Evolutionary conservation across 2,329 filamentous ascomycete species (phyloP), one percentile per base, ranked within the genome.

Genomic region (Sarocladiaceae sp.): DNA sequence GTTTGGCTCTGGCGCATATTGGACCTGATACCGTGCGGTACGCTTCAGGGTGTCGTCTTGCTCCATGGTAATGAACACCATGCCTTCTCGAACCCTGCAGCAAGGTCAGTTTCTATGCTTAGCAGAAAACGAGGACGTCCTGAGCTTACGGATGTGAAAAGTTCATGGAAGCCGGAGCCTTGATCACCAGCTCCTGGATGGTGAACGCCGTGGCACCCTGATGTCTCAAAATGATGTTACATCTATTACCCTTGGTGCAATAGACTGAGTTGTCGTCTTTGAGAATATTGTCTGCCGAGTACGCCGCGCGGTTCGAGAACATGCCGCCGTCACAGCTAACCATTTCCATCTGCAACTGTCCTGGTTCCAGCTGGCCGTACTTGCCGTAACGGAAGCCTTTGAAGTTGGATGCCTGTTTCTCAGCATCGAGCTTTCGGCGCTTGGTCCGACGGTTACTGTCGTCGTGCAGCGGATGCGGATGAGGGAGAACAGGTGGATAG

Each of bases 11-110:
- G 28, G 58, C 20, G 73, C 67, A 60, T 87, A 90, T 59, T 86
- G 82, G 23, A 93, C 85, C 58, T 89, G 82, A 64, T 93, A 93
- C 55, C 84, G 79, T 6, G 87, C 80, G 11, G 90, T 94, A 53
- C 86, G 79, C 18, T 76, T 80, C 39, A 94, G 71, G 1, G 94
- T 73, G 55, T 94, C 86, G 58, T 95, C 84, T 33, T 85, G 81
- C 36, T 84, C 80, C 92, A 97, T 96, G 42, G 89, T 82, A 25
- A 97, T 79, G 63, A 97, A 97, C 1, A 97, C 82, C 79, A 97
- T 86, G 40, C 94, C 93, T 77, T 96, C 88, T 68, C 93, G 86
- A 51, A 96, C 86, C 51, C 89, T 56, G 22, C n/a, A 7, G n/a
- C n/a, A 7, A 8, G 37, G 37, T 40, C 37, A 40, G 37, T 17